phyloP scores from a whole-genome alignment of 1,284 basidiomycete species.

The Porogramme epimiltina region DNA sequence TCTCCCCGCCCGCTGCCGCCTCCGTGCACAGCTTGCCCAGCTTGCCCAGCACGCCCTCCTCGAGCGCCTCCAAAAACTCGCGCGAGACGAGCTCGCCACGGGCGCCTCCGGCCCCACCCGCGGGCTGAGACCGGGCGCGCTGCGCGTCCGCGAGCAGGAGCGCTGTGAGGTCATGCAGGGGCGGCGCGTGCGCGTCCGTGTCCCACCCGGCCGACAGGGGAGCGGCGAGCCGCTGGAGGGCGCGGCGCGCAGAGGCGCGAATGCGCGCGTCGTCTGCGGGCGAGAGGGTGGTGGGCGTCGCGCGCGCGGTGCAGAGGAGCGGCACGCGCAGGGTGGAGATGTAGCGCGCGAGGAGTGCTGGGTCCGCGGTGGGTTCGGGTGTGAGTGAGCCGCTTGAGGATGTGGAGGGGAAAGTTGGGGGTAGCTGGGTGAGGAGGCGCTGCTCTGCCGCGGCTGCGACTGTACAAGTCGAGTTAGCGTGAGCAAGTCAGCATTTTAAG shows the following conservation, averaged over 20 bases:
- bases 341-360: no score
- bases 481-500: not conserved
- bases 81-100: not conserved
- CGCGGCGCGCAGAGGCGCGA: not conserved
- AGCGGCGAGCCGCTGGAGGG: not conserved
- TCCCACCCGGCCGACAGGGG: not conserved
- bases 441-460: not conserved
- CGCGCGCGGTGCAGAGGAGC: not conserved
- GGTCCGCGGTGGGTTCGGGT: no score
- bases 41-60: no score
- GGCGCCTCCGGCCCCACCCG: not conserved
- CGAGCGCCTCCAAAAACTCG: not conserved
- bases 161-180: not conserved
- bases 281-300: not conserved
- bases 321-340: not conserved
- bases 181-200: not conserved
- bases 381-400: not conserved
- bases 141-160: not conserved
- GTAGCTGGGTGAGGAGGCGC: not conserved
- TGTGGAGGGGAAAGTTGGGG: no score
- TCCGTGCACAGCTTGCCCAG: not conserved
- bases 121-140: not conserved
- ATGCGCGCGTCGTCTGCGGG: not conserved
- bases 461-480: not conserved
- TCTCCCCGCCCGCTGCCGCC: not conserved